Evolutionary conservation across 2,329 filamentous ascomycete species (phyloP), one percentile per base, ranked within the genome.

Genomic region (Claviceps sorghi): DNA sequence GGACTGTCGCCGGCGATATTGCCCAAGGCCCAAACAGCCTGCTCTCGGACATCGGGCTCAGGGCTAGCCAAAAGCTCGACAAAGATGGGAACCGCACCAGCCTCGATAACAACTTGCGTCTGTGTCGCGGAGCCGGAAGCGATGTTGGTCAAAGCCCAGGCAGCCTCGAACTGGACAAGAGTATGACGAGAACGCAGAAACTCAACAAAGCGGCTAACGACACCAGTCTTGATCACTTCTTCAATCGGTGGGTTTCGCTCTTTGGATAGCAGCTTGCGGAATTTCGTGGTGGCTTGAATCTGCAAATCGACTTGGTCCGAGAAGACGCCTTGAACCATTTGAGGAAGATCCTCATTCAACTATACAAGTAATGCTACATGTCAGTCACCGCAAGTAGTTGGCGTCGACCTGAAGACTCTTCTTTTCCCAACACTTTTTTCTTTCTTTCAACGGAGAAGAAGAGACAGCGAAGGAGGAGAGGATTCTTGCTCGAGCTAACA

Each of bases 1-100:
- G 93, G 93, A 76, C 91, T 97, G 69, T 98, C 93, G 72, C 93
- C 93, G 58, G 93, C 93, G 72, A 98, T 98, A 74, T 98, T 98
- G 65, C 93, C 93, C 52, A 98, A 77, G 45, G 93, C 93, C 93
- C 93, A 98, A 52, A 98, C 93, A 53, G 93, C 93, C 72, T 98
- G 93, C 72, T 98, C 93, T 60, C 93, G 81, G 45, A 98, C 93
- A 77, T 98, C 93, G 51, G 93, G 91, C 73, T 98, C 93, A 55
- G 88, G 93, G 76, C 91, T 97, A 66, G 78, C 88, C 59, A 98
- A 78, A 55, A 98, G 80, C 75, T 98, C 91, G 59, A 97, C 91
- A 63, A 98, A 98, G 69, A 98, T 98, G 53, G 93, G 93, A 43
- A 98, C 93, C 58, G 93, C 93, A 61, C 93, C 93, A 57, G 93